A percentile compares a stretch with the other conserved stretches of the same genome.
Evolutionary conservation across 257 asterid genomes (phyloP).

Genomic region (Rauvolfia tetraphylla): DNA sequence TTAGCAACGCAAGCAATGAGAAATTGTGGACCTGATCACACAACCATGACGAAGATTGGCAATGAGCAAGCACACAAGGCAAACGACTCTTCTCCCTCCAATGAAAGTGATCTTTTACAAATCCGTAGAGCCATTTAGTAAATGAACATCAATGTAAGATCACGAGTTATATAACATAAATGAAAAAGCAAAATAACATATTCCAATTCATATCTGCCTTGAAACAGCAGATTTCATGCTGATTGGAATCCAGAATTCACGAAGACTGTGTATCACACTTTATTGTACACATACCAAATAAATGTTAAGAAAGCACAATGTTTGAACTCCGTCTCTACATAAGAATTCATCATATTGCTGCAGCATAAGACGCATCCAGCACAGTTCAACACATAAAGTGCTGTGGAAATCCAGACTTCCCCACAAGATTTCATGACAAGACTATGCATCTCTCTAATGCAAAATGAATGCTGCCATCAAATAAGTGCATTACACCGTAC

Average conservation of each 20-base stretch:
- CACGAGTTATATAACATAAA: too few species aligned
- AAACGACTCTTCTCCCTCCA: background rate
- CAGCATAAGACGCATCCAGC: background rate
- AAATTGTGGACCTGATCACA: background rate
- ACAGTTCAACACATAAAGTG: too few species aligned
- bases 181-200: background rate
- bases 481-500: background rate
- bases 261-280: background rate
- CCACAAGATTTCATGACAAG: background rate
- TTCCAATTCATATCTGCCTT: background rate
- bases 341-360: too few species aligned
- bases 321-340: background rate
- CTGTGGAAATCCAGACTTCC: background rate
- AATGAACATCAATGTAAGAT: background rate
- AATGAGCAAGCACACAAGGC: background rate
- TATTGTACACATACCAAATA: background rate
- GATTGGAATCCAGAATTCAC: background rate
- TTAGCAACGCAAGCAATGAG: background rate
- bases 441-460: constrained; percentile 9
- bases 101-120: background rate
- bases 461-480: constrained; percentile 4
- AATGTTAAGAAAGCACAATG: background rate
- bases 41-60: background rate
- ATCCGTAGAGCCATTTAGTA: background rate
- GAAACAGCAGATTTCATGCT: background rate